These are phyloP conservation scores for Solanum bukasovii DNA, from an alignment of 257 asterid genomes.

Conservation along the genomic window DNA sequence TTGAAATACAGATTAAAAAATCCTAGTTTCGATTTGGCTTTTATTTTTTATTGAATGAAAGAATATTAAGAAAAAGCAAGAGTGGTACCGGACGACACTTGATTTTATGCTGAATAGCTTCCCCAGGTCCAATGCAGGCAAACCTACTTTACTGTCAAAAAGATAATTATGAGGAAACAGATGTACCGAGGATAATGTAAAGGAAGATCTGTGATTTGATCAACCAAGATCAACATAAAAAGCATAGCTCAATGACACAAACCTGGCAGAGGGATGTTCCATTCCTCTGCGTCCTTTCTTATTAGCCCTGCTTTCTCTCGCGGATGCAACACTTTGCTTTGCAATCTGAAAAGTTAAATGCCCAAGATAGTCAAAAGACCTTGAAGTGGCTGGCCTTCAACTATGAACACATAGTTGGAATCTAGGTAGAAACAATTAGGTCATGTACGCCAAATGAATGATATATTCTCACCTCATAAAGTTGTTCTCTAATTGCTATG, in stretches of 20 bases:
- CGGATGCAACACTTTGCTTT: conserved; percentile 80
- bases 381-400: background rate
- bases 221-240: background rate
- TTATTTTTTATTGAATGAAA: background rate
- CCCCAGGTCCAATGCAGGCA: conserved; percentile 70
- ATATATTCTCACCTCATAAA: conserved; percentile 62
- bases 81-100: conserved; percentile 59
- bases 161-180: background rate
- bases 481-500: conserved; percentile 86
- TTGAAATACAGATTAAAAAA: background rate
- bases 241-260: background rate
- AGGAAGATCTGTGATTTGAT: background rate
- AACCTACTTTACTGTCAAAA: conserved; percentile 58
- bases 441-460: conserved; percentile 1
- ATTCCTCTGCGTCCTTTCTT: conserved; percentile 75
- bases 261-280: conserved; percentile 72
- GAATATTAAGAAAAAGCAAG: background rate
- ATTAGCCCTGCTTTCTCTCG: conserved; percentile 81
- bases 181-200: background rate
- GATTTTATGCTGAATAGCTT: conserved; percentile 79
- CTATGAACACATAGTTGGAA: background rate
- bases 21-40: background rate
- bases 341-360: conserved; percentile 51
- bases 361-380: background rate
- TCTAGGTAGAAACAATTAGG: background rate